Base-by-base conservation (phyloP, 495 filamentous ascomycete genomes). In the Aspergillus saccharolyticus region DNA sequence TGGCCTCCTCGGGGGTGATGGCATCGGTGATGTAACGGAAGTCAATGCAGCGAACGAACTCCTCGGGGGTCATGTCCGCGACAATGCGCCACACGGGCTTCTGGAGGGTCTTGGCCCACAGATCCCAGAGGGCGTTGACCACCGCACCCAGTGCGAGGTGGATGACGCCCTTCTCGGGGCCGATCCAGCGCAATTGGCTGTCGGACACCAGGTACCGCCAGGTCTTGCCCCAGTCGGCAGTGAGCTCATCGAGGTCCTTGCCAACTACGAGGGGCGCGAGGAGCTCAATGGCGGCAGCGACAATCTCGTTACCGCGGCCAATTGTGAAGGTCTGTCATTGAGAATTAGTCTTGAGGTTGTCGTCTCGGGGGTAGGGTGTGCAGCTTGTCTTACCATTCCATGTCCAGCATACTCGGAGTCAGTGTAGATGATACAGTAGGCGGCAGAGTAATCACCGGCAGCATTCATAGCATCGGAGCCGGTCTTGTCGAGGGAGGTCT, bases 401-500 rank as follows among this genome's bases (percentile, higher is more conserved):
- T 97, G 92, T 48, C 92, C 92, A 15, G 78, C 74, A 69, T 83
- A 78, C 4, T 80, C 66, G 0, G 85, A 85, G 67, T 95, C 86
- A 1, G 92, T 96, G 64, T 89, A 73, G 53, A 97, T 79, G 66
- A 97, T 91, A 70, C 91, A 96, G 79, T 96, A 97, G 15, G 92
- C 90, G 46, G 91, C 78, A 2, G 89, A 93, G 73, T 96, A 97
- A 75, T 97, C 92, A 39, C 91, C 89, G 4, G 92, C 90, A 15
- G 89, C 88, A 69, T 97, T 96, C 92, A 97, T 97, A 66, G 92
- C 92, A 81, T 97, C 92, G 30, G 90, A 96, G 64, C 92, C 92
- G 8, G 90, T 95, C 76, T 93, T 94, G 74, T 96, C 89, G 46
- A 97, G 83, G 42, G 92, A 96, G 46, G 92, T 97, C 85, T 86